Conservation (phyloP, 306 rosid species). For the Acacia confusa region DNA sequence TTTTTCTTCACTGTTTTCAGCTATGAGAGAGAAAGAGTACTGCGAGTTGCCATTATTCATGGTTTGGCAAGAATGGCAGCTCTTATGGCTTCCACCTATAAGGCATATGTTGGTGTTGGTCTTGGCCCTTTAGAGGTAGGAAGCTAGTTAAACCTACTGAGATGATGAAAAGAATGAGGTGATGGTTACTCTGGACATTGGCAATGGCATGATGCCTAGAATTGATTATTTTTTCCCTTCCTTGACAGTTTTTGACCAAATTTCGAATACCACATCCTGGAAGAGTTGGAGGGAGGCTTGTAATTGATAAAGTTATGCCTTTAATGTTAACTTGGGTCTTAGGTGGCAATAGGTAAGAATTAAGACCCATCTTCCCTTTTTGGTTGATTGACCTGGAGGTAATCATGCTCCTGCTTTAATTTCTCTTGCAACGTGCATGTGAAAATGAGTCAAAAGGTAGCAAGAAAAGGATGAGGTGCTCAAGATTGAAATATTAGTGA, state of each 20-base stretch:
- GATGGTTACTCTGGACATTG: neutral
- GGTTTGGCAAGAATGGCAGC: constrained; percentile 99
- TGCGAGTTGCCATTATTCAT: constrained; percentile 80
- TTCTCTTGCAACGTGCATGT: constrained; percentile 10
- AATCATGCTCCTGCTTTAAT: neutral
- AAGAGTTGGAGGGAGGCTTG: constrained; percentile 81
- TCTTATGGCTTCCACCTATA: constrained; percentile 90
- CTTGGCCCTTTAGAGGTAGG: constrained; percentile 91
- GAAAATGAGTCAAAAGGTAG: constrained; percentile 17
- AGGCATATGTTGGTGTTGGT: constrained; percentile 89
- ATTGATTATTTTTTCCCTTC: constrained; percentile 15
- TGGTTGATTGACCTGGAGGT: neutral
- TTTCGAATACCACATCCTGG: constrained; percentile 96
- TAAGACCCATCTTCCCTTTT: constrained; percentile 19
- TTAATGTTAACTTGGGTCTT: constrained; percentile 94
- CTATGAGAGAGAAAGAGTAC: constrained; percentile 71
- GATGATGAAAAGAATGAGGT: constrained; percentile 19
- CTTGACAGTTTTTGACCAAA: constrained; percentile 81
- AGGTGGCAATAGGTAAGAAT: constrained; percentile 86
- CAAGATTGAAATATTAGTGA: constrained; percentile 2
- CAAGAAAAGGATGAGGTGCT: constrained; percentile 14
- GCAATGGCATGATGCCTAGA: neutral
- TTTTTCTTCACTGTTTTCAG: constrained; percentile 35
- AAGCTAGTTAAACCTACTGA: neutral
- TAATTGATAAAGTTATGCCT: constrained; percentile 79